Conservation (phyloP, 441 rosid genomes). For the Arabidopsis hybrid region DNA sequence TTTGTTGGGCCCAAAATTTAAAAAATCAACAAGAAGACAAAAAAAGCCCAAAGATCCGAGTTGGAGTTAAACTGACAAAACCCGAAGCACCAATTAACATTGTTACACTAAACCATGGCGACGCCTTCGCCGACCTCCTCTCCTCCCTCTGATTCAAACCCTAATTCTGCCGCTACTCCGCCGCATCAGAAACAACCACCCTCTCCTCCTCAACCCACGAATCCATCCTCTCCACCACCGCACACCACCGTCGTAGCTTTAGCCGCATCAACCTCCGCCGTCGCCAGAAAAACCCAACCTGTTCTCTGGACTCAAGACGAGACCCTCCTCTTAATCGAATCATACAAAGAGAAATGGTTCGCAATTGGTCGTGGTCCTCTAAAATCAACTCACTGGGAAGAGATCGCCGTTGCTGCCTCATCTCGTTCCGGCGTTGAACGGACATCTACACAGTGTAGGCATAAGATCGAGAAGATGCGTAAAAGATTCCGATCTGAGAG, state of each 20-base stretch:
- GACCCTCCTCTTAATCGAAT: slow-evolving; percentile 58
- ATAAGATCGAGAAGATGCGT: slow-evolving; percentile 76
- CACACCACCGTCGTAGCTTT: slow-evolving; percentile 32
- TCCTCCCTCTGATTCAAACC: slow-evolving; percentile 43
- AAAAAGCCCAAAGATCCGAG: slow-evolving; percentile 31
- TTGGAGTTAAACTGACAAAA: slow-evolving; percentile 16
- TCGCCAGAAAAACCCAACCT: slow-evolving; percentile 52
- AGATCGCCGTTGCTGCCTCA: slow-evolving; percentile 58
- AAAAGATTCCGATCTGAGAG: slow-evolving; percentile 59
- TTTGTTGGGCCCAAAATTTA: background rate
- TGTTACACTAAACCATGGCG: slow-evolving; percentile 28
- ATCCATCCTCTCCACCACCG: slow-evolving; percentile 5
- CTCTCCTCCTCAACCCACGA: background rate
- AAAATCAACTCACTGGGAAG: slow-evolving; percentile 64
- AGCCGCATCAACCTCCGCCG: slow-evolving; percentile 38
- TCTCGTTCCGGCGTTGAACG: slow-evolving; percentile 56
- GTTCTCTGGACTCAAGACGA: slow-evolving; percentile 64
- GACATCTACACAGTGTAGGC: slow-evolving; percentile 62
- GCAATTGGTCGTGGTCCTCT: slow-evolving; percentile 57
- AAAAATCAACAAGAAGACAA: background rate
- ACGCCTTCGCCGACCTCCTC: slow-evolving; percentile 49
- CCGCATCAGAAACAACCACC: slow-evolving; percentile 16
- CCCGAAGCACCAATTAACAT: slow-evolving; percentile 24
- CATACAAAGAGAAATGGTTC: slow-evolving; percentile 63
- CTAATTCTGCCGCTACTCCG: slow-evolving; percentile 37